These are phyloP conservation scores for Cutaneotrichosporon sp. DNA, from an alignment of 1,284 basidiomycete species.

Conservation along the genomic window DNA sequence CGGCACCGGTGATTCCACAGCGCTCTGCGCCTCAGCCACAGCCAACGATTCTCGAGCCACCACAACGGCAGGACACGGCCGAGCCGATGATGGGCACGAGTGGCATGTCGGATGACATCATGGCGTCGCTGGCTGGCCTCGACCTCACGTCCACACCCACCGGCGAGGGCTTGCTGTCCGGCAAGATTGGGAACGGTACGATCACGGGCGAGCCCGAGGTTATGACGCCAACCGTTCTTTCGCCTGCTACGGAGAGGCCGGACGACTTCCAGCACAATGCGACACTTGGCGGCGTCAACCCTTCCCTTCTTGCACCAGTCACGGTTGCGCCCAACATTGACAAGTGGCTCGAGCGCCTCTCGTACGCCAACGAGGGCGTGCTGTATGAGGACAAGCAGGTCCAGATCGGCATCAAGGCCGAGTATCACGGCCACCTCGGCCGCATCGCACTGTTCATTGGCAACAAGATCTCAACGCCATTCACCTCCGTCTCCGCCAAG, in stretches of 20 bases:
- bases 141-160: conserved; percentile 60
- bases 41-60: conserved; percentile 4
- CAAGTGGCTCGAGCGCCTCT: conserved; percentile 86
- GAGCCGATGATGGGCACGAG: conserved; percentile 46
- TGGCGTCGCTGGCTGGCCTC: conserved; percentile 77
- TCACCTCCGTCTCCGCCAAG: conserved; percentile 85
- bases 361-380: conserved; percentile 79
- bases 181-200: neutral
- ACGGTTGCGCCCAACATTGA: conserved; percentile 71
- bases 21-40: conserved; percentile 13
- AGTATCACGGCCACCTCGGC: conserved; percentile 89
- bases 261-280: conserved; percentile 33
- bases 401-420: conserved; percentile 93
- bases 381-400: conserved; percentile 95
- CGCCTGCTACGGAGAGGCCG: conserved; percentile 2
- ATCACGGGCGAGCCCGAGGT: conserved; percentile 19
- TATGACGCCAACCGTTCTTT: conserved; percentile 6
- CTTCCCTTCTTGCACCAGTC: conserved; percentile 56
- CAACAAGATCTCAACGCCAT: conserved; percentile 85
- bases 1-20: conserved; percentile 9
- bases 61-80: conserved; percentile 4
- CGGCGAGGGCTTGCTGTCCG: conserved; percentile 10
- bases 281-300: conserved; percentile 47
- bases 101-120: conserved; percentile 60
- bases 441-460: conserved; percentile 92